Base-by-base conservation (phyloP, 331 rosid species). In the Quercus phellos region DNA sequence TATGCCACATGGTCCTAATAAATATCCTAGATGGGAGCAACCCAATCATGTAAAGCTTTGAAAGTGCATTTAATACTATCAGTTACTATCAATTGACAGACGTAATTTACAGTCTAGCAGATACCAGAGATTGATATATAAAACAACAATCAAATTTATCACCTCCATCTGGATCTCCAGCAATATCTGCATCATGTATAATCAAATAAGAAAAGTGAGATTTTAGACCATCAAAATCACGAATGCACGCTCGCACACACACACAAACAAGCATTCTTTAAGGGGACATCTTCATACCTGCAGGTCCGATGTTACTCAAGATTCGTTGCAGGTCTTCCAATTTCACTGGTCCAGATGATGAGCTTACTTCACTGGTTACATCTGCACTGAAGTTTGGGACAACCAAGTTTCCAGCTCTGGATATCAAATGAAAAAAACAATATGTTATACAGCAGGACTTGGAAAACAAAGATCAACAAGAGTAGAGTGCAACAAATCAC, bases 261-360 rank as follows among this genome's bases (percentile, higher is more conserved):
- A 58, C 14, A 72, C 51, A 72, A 24, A 26, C 1, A 26, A 22
- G 30, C 21, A 22, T 32, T 51, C 38, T 74, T 70, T 30, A 53
- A 9, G 26, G 59, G 53, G n/a, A 73, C 51, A 77, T 29, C 53
- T 18, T 11, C 19, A 14, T 85, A 92, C 98, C 98, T 80, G 94
- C 81, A 73, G 92, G 89, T 46, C 81, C 97, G 24, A 94, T 88
- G 89, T 86, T 89, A 73, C 89, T 88, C 88, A 94, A 79, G 83
- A 94, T 88, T 79, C 94, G 93, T 77, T 86, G 97, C 73, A 94
- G 92, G 88, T 92, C 97, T 83, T 85, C 95, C 85, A 94, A 84
- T 78, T 86, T 94, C 81, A 94, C 98, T 0, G 94, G 95, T 60
- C 95, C 92, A 30, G 93, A 81, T 55, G 98, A 89, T 6, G 87